A percentile compares a stretch with the other conserved stretches of the same genome.
Evolutionary conservation across 441 rosid genomes (phyloP).

Genomic region (Aquilaria agallochum): DNA sequence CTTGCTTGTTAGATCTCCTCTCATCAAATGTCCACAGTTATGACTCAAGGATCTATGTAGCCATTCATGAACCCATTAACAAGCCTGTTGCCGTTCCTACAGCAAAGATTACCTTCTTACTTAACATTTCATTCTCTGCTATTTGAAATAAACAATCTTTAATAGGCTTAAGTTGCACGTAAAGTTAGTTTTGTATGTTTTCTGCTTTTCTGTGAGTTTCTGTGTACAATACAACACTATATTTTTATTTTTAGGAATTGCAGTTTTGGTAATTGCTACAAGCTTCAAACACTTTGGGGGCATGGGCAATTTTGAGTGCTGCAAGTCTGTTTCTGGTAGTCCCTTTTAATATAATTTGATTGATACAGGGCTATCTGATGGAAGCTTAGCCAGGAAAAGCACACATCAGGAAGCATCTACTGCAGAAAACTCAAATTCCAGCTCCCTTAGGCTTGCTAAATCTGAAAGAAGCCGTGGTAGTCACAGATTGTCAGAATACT

Average conservation of each 20-base stretch:
- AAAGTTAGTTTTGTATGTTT: not conserved
- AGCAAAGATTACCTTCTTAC: too few species aligned
- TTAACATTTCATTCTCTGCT: not conserved
- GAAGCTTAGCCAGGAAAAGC: conserved; percentile 18
- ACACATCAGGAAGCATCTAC: conserved; percentile 23
- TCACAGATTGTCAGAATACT: conserved; percentile 21
- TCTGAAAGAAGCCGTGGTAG: conserved; percentile 10
- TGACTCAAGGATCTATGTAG: too few species aligned
- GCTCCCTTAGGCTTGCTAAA: conserved; percentile 6
- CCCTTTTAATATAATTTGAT: not conserved
- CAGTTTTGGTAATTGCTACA: not conserved
- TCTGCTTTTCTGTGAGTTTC: too few species aligned
- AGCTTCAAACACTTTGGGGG: too few species aligned
- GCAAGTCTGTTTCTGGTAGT: too few species aligned
- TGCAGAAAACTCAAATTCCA: conserved; percentile 20
- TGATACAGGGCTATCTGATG: conserved; percentile 20
- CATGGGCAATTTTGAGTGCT: too few species aligned
- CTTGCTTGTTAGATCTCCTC: too few species aligned
- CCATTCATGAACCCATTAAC: too few species aligned
- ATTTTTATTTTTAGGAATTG: not conserved
- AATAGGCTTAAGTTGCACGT: too few species aligned
- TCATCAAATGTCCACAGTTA: too few species aligned
- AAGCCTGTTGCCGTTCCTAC: too few species aligned
- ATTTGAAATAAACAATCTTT: not conserved
- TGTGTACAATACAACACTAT: not conserved